phyloP scores from a whole-genome alignment of 768 basidiomycete genomes.

The Obba rivulosa region DNA sequence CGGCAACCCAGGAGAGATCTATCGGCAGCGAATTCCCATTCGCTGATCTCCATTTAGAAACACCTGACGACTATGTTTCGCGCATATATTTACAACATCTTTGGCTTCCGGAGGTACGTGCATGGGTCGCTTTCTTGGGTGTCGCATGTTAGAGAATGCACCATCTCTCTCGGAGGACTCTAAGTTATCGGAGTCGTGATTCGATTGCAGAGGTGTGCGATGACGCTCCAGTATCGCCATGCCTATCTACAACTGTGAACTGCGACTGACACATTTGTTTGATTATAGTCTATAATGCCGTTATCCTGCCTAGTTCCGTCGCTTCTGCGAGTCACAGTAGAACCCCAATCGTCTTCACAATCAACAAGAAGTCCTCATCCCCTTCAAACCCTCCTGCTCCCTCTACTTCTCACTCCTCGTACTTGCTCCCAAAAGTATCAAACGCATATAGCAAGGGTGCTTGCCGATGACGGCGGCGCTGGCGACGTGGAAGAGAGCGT shows the following conservation, averaged over 20 bases:
- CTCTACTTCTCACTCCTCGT: slow-evolving; percentile 57
- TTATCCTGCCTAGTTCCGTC: slow-evolving; percentile 51
- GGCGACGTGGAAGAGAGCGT: slow-evolving; percentile 65
- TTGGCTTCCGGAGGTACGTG: slow-evolving; percentile 67
- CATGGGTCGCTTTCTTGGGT: too few relatives aligned
- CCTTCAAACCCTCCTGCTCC: slow-evolving; percentile 54
- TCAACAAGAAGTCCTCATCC: slow-evolving; percentile 37
- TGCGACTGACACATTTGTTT: slow-evolving; percentile 2
- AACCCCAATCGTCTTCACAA: slow-evolving; percentile 13
- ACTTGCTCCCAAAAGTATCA: slow-evolving; percentile 56
- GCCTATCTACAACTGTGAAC: neutral
- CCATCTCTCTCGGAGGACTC: too few relatives aligned
- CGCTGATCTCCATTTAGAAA: slow-evolving; percentile 31
- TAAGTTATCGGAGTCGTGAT: too few relatives aligned
- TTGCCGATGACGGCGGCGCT: slow-evolving; percentile 52
- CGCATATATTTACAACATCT: slow-evolving; percentile 72
- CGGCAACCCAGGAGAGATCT: slow-evolving; percentile 51
- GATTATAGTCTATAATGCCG: slow-evolving; percentile 64
- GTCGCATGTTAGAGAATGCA: too few relatives aligned
- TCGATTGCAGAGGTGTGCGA: too few relatives aligned
- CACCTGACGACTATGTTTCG: slow-evolving; percentile 50
- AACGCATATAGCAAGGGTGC: slow-evolving; percentile 53
- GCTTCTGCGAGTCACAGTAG: slow-evolving; percentile 47
- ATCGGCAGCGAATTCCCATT: slow-evolving; percentile 56
- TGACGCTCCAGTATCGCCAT: too few relatives aligned